Percentiles rank a stretch among this genome's conserved stretches.
Conservation (phyloP, 2,329 filamentous ascomycete species). For the Ophiostoma ulmi region DNA sequence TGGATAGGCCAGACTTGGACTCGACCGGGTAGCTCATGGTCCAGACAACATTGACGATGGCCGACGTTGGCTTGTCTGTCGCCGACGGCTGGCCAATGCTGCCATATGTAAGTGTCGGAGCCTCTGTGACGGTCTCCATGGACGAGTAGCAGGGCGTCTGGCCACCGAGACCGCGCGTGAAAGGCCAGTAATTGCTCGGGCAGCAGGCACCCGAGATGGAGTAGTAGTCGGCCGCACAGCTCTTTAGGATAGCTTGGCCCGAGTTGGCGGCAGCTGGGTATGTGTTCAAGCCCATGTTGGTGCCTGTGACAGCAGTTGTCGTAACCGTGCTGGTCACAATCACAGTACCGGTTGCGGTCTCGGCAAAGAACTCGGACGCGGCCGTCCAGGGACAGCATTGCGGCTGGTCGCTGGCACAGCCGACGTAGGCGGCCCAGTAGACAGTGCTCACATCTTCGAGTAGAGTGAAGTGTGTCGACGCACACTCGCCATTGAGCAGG, state of each 20-base stretch:
- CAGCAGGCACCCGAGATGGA: conserved; percentile 31
- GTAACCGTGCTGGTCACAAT: conserved; percentile 20
- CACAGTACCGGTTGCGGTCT: conserved; percentile 20
- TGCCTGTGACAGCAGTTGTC: conserved; percentile 12
- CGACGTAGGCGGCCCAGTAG: conserved; percentile 30
- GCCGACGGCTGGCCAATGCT: conserved; percentile 26
- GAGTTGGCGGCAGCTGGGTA: conserved; percentile 25
- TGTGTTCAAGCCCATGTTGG: conserved; percentile 18
- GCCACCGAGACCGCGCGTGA: conserved; percentile 30
- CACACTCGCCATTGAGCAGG: conserved; percentile 30
- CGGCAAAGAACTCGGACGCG: conserved; percentile 21
- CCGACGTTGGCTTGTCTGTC: conserved; percentile 29
- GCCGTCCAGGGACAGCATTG: conserved; percentile 32
- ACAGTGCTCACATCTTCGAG: conserved; percentile 31
- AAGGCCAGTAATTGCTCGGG: conserved; percentile 31
- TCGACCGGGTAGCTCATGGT: conserved; percentile 31
- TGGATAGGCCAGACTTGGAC: conserved; percentile 34
- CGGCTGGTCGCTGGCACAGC: conserved; percentile 30
- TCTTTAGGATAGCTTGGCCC: conserved; percentile 21
- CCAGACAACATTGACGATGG: conserved; percentile 32
- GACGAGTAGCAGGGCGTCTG: conserved; percentile 33
- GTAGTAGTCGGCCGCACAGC: conserved; percentile 32
- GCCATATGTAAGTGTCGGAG: conserved; percentile 28
- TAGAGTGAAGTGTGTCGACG: conserved; percentile 30
- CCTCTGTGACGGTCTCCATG: conserved; percentile 18